A percentile compares a stretch with the other conserved stretches of the same genome.
phyloP scores from a whole-genome alignment of 441 rosid genomes.

The Populus hybrid region DNA sequence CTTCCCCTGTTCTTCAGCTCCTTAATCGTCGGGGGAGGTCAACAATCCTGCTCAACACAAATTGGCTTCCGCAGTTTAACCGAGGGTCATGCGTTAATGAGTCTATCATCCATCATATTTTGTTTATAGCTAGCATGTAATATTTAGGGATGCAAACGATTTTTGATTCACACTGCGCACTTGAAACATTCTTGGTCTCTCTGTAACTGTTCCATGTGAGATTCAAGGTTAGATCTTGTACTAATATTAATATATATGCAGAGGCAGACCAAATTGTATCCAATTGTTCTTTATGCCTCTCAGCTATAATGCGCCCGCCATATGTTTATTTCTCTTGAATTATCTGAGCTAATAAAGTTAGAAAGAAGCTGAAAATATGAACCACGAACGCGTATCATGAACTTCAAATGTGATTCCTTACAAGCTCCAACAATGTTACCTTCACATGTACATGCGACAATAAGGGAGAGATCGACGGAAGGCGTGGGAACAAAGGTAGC shows the following conservation, averaged over 20 bases:
- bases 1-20: background rate
- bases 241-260: background rate
- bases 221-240: no score
- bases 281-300: background rate
- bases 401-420: background rate
- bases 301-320: no score
- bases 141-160: background rate
- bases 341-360: background rate
- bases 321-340: background rate
- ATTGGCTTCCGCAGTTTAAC: background rate
- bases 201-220: background rate
- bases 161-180: background rate
- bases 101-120: background rate
- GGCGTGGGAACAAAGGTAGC: background rate
- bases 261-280: background rate
- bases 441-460: background rate
- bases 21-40: no score
- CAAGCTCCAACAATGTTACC: background rate
- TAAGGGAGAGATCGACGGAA: background rate
- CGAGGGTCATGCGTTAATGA: background rate
- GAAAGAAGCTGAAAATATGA: background rate
- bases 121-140: background rate
- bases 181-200: background rate
- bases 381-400: no score
- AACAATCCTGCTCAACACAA: no score